Conservation (phyloP, 2,329 filamentous ascomycete genomes). For the Verticillium dahliae region DNA sequence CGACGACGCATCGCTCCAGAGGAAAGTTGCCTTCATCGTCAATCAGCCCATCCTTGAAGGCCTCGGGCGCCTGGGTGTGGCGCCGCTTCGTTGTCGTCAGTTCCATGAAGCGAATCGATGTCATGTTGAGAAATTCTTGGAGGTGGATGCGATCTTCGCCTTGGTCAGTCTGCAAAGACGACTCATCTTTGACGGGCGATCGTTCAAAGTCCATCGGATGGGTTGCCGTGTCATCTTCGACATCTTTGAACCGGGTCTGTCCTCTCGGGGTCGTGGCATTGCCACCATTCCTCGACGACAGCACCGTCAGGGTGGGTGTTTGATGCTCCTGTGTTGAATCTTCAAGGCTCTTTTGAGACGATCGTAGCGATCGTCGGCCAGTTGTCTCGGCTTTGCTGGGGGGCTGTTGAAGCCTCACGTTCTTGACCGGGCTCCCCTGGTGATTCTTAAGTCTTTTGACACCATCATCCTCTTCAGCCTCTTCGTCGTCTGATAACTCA, state of each 20-base stretch:
- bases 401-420: slow-evolving; percentile 61
- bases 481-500: slow-evolving; percentile 61
- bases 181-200: slow-evolving; percentile 29
- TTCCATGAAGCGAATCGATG: slow-evolving; percentile 97
- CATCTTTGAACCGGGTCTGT: slow-evolving; percentile 48
- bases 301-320: slow-evolving; percentile 36
- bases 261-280: slow-evolving; percentile 48
- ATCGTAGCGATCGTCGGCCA: slow-evolving; percentile 50
- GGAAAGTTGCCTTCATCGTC: slow-evolving; percentile 43
- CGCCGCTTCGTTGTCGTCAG: slow-evolving; percentile 91
- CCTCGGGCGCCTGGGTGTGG: slow-evolving; percentile 65
- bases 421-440: slow-evolving; percentile 72
- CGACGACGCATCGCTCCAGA: slow-evolving; percentile 75
- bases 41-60: slow-evolving; percentile 33
- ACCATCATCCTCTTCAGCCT: slow-evolving; percentile 51
- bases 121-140: slow-evolving; percentile 90
- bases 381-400: slow-evolving; percentile 61
- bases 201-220: slow-evolving; percentile 38
- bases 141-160: slow-evolving; percentile 65
- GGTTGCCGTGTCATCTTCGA: slow-evolving; percentile 37
- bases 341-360: slow-evolving; percentile 33
- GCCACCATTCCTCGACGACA: slow-evolving; percentile 37
- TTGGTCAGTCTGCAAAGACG: slow-evolving; percentile 39
- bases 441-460: slow-evolving; percentile 66
- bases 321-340: slow-evolving; percentile 19